Evolutionary conservation across 352 stramenopile genomes (phyloP), one percentile per base, ranked within the genome.

Genomic region (Globisporangium solare): DNA sequence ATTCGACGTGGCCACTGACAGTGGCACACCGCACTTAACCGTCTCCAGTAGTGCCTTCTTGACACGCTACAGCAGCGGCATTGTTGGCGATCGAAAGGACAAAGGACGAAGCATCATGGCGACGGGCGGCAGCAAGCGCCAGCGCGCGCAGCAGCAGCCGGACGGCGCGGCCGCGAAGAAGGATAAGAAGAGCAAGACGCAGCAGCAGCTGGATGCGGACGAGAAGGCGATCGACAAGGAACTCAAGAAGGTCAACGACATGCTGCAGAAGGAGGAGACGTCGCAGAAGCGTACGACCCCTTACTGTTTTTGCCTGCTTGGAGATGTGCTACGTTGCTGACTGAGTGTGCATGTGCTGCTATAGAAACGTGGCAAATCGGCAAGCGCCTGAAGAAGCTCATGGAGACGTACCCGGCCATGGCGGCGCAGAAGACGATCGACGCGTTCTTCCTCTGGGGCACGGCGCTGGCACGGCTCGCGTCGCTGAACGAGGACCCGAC

Each of bases 351-450:
- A 15, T 32, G 54, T 70, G 42, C 54, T 35, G 24, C n/a, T 51
- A 39, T 58, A 89, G 83, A 94, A 51, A 92, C 81, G 13, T 94
- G 83, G 81, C 79, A 89, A 68, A 89, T 94, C 58, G 81, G 83
- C 47, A 94, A 94, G 63, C 74, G 83, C 7, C 67, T 94, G 42
- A 94, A 94, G 66, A 79, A 74, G 58, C 64, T 92, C 47, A 72
- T 94, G 58, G 83, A 94, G 53, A 62, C 47, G 41, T 64, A 89
- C 54, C 73, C 75, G 21, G 35, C 57, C 6, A 74, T 94, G 66
- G 58, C 68, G 11, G 66, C 65, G 48, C 50, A 66, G 22, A 82
- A 90, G 58, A 70, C 79, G 47, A 60, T 91, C 42, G 83, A 94
- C 55, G 81, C 81, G 27, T 86, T 79, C 58, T 94, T 91, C 59